A percentile compares a stretch with the other conserved stretches of the same genome.
Evolutionary conservation across 2,329 filamentous ascomycete species (phyloP).

Genomic region (Fusarium goolgardi): DNA sequence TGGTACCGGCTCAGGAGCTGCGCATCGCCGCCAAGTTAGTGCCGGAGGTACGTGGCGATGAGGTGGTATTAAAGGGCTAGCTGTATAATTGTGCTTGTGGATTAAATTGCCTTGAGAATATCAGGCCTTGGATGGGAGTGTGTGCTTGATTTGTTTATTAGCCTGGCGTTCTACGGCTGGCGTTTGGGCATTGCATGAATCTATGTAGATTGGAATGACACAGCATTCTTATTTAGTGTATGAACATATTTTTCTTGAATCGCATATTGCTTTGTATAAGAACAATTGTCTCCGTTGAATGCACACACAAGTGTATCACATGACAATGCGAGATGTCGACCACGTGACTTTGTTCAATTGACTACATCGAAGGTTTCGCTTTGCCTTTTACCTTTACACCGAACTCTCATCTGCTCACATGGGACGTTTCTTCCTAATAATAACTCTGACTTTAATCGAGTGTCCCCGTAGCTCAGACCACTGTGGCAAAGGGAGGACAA

Average conservation of each 20-base stretch:
- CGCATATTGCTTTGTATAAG: neutral
- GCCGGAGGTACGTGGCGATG: slow-evolving; percentile 49
- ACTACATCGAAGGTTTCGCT: no score
- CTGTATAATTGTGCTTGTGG: slow-evolving; percentile 11
- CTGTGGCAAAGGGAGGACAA: no score
- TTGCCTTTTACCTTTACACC: no score
- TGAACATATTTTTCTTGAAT: slow-evolving; percentile 11
- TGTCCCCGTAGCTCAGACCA: no score
- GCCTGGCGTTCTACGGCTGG: slow-evolving; percentile 42
- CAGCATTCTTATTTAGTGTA: slow-evolving; percentile 31
- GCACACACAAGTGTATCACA: no score
- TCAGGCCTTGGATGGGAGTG: slow-evolving; percentile 37
- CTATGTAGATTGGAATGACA: slow-evolving; percentile 38
- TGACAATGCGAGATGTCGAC: no score
- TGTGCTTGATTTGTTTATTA: slow-evolving; percentile 42
- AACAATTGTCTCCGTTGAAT: no score
- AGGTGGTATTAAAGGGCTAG: slow-evolving; percentile 5
- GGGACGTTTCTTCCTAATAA: no score
- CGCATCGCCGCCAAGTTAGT: slow-evolving; percentile 50
- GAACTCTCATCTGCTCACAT: no score
- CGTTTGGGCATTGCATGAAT: slow-evolving; percentile 34
- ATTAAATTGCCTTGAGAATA: slow-evolving; percentile 22
- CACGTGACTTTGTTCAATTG: no score
- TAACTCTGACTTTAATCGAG: no score
- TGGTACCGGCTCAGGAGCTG: slow-evolving; percentile 46